A percentile compares a stretch with the other conserved stretches of the same genome.
phyloP scores from a whole-genome alignment of 78 protist genomes.

The Protostelium mycophagum region DNA sequence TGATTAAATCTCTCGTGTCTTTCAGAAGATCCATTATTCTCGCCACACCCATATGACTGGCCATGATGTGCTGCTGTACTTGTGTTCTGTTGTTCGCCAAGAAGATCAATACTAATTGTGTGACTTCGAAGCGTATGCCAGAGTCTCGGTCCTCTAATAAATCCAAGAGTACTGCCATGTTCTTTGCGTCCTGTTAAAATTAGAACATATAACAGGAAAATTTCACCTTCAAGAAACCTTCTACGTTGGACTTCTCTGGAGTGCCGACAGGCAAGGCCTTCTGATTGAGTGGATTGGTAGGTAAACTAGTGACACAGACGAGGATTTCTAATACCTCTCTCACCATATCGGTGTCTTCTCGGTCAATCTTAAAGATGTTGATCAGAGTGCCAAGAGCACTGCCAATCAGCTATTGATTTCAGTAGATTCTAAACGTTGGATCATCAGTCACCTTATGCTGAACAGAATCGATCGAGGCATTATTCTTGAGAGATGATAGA shows the following conservation, averaged over 20 bases:
- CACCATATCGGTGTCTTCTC: neutral
- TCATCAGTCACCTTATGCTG: neutral
- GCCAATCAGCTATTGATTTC: neutral
- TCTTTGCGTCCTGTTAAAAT: neutral
- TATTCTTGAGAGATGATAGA: neutral
- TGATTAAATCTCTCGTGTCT: slow-evolving; percentile 41
- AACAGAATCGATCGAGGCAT: neutral
- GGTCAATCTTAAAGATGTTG: neutral
- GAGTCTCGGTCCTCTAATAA: neutral
- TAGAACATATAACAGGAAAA: neutral
- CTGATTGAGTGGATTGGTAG: neutral
- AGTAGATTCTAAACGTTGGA: too few species aligned
- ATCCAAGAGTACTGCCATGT: neutral
- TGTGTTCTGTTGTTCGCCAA: slow-evolving; percentile 31
- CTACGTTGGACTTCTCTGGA: neutral
- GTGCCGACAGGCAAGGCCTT: neutral
- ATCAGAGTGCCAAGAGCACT: neutral
- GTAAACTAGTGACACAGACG: neutral
- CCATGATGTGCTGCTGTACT: slow-evolving; percentile 38
- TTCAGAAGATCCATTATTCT: slow-evolving; percentile 26
- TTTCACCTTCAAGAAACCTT: neutral
- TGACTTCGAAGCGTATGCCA: neutral
- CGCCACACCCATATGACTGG: slow-evolving; percentile 47
- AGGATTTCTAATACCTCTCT: neutral
- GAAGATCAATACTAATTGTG: neutral